These are phyloP conservation scores for Phyllosticta paracitricarpa DNA, from an alignment of 2,329 filamentous ascomycete genomes.

Conservation along the genomic window DNA sequence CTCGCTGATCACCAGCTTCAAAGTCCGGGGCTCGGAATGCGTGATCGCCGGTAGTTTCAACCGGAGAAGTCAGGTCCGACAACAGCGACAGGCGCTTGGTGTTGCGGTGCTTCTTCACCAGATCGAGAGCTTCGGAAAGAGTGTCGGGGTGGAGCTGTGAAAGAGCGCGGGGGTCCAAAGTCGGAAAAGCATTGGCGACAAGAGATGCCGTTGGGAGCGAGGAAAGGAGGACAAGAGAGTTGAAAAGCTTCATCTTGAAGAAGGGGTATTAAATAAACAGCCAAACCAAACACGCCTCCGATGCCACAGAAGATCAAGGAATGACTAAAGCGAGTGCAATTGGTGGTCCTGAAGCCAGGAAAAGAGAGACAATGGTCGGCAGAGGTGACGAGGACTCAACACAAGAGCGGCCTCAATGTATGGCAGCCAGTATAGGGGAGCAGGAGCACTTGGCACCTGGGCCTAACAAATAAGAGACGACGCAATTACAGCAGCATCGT, in stretches of 20 bases:
- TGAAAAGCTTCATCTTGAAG: slow-evolving; percentile 14
- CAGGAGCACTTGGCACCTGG: not conserved
- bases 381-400: slow-evolving; percentile 2
- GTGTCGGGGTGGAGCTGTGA: slow-evolving; percentile 11
- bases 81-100: slow-evolving; percentile 11
- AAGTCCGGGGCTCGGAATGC: slow-evolving; percentile 8
- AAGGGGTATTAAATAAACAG: not conserved
- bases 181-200: slow-evolving; percentile 11
- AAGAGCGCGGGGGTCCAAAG: slow-evolving; percentile 9
- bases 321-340: slow-evolving; percentile 5
- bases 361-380: slow-evolving; percentile 8
- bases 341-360: not conserved
- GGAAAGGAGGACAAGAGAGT: slow-evolving; percentile 11
- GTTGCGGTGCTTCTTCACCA: slow-evolving; percentile 12
- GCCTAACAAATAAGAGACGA: not conserved
- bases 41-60: slow-evolving; percentile 8
- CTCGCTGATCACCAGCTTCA: slow-evolving; percentile 12
- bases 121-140: slow-evolving; percentile 12
- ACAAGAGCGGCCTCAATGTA: not conserved
- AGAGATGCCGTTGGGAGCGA: slow-evolving; percentile 1
- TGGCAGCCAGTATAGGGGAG: not conserved
- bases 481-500: not conserved
- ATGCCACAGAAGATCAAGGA: not conserved
- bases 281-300: not conserved
- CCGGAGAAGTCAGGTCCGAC: not conserved